Percentiles rank a stretch among this genome's conserved stretches.
Conservation (phyloP, 768 basidiomycete species). For the Rhodosporidiobolus sp. region DNA sequence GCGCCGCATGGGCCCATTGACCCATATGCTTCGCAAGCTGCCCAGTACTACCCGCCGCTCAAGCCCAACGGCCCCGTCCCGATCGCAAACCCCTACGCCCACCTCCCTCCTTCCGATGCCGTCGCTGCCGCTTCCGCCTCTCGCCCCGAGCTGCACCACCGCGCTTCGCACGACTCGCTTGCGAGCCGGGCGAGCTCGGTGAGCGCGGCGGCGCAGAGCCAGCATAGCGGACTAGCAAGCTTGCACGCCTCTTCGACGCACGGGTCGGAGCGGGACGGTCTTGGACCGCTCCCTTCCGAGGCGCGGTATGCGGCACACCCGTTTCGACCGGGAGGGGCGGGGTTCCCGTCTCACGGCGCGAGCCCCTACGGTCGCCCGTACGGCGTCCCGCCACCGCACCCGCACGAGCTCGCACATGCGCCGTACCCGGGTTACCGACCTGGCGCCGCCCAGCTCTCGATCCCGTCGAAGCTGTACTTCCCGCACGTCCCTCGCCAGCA, state of each 20-base stretch:
- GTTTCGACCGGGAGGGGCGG: not conserved
- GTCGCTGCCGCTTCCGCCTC: not conserved
- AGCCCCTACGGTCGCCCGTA: not conserved
- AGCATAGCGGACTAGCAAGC: not conserved
- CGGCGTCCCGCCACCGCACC: not conserved
- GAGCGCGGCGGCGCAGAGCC: not conserved
- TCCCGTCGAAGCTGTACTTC: conserved; percentile 32
- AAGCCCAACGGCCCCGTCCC: not conserved
- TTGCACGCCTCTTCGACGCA: not conserved
- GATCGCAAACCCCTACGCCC: not conserved
- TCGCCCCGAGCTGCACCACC: conserved; percentile 13
- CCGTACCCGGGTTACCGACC: not conserved
- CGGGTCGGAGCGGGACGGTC: not conserved
- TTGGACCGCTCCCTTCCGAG: not conserved
- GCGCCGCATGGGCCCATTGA: not conserved
- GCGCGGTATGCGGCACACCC: not conserved
- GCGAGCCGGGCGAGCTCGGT: conserved; percentile 15
- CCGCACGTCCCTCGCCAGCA: conserved; percentile 14
- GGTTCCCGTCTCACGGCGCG: too few species aligned
- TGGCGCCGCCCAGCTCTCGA: not conserved
- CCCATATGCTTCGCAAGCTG: not conserved
- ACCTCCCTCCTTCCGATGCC: not conserved
- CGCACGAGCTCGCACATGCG: not conserved
- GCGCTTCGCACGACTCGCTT: conserved; percentile 28
- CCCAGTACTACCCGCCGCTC: conserved; percentile 11